Base-by-base conservation (phyloP, 306 rosid genomes). In the Erythrophleum fordii region DNA sequence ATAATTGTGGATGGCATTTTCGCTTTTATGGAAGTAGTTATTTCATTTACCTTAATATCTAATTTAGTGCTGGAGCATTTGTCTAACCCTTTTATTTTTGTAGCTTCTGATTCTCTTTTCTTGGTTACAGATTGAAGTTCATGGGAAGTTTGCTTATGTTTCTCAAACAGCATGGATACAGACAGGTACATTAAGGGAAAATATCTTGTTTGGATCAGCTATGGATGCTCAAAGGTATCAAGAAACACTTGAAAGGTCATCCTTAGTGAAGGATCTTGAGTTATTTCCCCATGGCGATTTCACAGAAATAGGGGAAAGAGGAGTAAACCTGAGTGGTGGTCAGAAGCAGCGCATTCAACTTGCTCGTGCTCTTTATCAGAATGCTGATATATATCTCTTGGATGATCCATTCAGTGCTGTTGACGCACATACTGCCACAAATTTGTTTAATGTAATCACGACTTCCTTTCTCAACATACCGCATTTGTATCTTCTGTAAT, bases 341-440 rank as follows among this genome's bases (percentile, higher is more conserved):
- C 97, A 94, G 86, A 94, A 94, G 87, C 97, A 94, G 76, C 80
- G 98, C 75, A 89, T 94, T 81, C 98, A 94, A 90, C 96, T 94
- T n/a, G 97, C 98, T 2, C 98, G 98, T 4, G 97, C 98, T 28
- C 90, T 94, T 12, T 92, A 94, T 80, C 93, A 94, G 83, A 81
- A 94, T 83, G 97, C 98, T 67, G 97, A 94, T 72, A 88, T 90
- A 69, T 94, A 94, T 85, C 92, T 94, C 71, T 84, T 94, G 90
- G 98, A 94, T 72, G 98, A 94, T 88, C 98, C 98, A n/a, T 94
- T 94, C 76, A 94, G 97, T 78, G 97, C 98, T 8, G 98, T 94
- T 73, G 98, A 94, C 82, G 98, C 98, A 55, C 97, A 92, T 48
- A 94, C 98, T 53, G 94, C 98, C 45, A 83, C 93, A 69, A 90